These are phyloP conservation scores for Yamadazyma blattariae DNA, from an alignment of 1,139 yeast genomes.

Conservation along the genomic window DNA sequence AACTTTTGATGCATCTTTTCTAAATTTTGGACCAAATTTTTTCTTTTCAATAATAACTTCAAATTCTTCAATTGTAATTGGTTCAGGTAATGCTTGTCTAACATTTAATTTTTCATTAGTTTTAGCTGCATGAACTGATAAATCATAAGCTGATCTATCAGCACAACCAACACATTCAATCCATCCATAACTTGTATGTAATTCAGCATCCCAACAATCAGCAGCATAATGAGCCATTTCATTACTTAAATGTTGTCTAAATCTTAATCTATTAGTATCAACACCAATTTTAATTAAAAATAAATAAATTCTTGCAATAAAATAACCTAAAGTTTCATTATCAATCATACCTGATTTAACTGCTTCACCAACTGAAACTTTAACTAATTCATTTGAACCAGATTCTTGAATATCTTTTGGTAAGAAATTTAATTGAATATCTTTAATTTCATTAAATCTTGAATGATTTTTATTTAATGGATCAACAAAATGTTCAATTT, in stretches of 20 bases:
- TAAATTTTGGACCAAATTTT: slow-evolving; percentile 95
- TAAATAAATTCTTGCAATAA: slow-evolving; percentile 85
- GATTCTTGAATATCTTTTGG: slow-evolving; percentile 85
- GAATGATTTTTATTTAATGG: slow-evolving; percentile 83
- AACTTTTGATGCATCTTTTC: slow-evolving; percentile 93
- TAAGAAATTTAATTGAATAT: slow-evolving; percentile 70
- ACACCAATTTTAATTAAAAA: slow-evolving; percentile 90
- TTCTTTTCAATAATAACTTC: slow-evolving; percentile 89
- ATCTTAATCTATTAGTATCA: slow-evolving; percentile 77
- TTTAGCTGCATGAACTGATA: slow-evolving; percentile 91
- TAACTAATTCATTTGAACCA: slow-evolving; percentile 70
- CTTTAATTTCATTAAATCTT: slow-evolving; percentile 72
- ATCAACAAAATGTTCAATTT: slow-evolving; percentile 97
- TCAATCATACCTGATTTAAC: slow-evolving; percentile 86
- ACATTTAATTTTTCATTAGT: slow-evolving; percentile 95
- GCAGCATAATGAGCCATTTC: slow-evolving; percentile 99
- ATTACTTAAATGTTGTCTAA: slow-evolving; percentile 97
- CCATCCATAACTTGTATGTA: slow-evolving; percentile 97
- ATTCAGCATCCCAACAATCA: slow-evolving; percentile 99
- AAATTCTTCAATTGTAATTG: slow-evolving; percentile 74
- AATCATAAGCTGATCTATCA: slow-evolving; percentile 97
- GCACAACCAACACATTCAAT: slow-evolving; percentile 99
- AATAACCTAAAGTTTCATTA: slow-evolving; percentile 95
- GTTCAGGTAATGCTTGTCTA: slow-evolving; percentile 83
- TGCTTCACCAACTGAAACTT: slow-evolving; percentile 82